Conservation (phyloP, 768 basidiomycete genomes). For the Lactarius hengduanensis region DNA sequence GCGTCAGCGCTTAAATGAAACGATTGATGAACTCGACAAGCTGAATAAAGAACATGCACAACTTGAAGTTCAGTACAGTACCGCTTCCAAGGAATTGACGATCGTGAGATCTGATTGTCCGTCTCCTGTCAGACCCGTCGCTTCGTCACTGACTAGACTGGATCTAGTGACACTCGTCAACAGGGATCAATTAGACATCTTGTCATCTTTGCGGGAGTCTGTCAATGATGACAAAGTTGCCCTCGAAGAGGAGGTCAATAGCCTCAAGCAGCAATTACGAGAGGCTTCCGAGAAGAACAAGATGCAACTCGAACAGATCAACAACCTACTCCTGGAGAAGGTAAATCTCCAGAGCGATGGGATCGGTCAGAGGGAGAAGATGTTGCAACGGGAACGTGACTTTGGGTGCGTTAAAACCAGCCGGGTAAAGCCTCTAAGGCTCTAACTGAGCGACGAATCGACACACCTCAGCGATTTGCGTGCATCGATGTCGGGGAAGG, state of each 20-base stretch:
- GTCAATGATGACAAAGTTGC: constrained; percentile 83
- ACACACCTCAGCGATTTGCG: constrained; percentile 60
- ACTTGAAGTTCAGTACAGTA: constrained; percentile 67
- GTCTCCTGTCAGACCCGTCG: constrained; percentile 32
- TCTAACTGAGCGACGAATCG: constrained; percentile 7
- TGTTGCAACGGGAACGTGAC: constrained; percentile 83
- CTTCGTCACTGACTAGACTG: constrained; percentile 9
- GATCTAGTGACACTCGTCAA: constrained; percentile 80
- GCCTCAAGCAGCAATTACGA: constrained; percentile 62
- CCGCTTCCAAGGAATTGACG: constrained; percentile 63
- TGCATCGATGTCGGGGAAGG: constrained; percentile 71
- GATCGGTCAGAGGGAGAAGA: constrained; percentile 84
- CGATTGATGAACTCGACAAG: constrained; percentile 74
- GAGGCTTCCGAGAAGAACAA: constrained; percentile 79
- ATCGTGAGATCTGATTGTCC: constrained; percentile 84
- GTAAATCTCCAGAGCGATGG: constrained; percentile 86
- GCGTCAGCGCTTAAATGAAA: constrained; percentile 83
- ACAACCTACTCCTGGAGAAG: constrained; percentile 84
- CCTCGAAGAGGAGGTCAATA: constrained; percentile 66
- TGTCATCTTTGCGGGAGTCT: constrained; percentile 80
- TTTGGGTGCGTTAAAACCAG: constrained; percentile 57
- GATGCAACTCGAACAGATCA: constrained; percentile 90
- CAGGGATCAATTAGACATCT: constrained; percentile 90
- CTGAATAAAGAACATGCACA: constrained; percentile 67
- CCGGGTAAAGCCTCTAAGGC: not conserved